phyloP scores from a whole-genome alignment of 805 yeast genomes.

The Ogataea methylovora region DNA sequence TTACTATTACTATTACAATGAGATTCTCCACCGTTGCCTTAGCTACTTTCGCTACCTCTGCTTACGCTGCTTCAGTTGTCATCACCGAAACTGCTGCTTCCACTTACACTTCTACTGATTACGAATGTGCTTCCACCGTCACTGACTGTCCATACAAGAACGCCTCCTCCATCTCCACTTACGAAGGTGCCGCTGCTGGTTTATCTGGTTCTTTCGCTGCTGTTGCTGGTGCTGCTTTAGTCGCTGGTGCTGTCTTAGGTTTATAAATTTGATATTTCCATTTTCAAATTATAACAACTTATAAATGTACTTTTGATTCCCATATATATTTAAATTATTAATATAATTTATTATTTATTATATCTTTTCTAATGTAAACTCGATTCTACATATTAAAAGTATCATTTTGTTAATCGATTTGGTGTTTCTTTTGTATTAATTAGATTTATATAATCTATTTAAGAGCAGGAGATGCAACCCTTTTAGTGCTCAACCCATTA shows the following conservation, averaged over 20 bases:
- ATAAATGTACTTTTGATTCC: too few relatives aligned
- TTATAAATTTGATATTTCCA: conserved; percentile 14
- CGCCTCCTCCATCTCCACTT: conserved; percentile 26
- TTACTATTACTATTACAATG: conserved; percentile 22
- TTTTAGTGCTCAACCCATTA: conserved; percentile 14
- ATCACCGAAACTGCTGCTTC: conserved; percentile 26
- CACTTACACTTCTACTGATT: conserved; percentile 32
- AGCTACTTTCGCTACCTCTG: conserved; percentile 30
- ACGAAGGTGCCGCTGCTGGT: conserved; percentile 28
- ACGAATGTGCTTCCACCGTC: conserved; percentile 30
- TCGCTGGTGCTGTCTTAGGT: conserved; percentile 29
- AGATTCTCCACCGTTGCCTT: conserved; percentile 37
- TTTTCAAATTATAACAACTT: too few relatives aligned
- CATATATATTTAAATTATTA: too few relatives aligned
- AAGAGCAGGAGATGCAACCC: conserved; percentile 1
- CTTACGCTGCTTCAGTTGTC: conserved; percentile 24
- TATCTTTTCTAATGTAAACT: too few relatives aligned
- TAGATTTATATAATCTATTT: too few relatives aligned
- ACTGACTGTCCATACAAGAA: conserved; percentile 25
- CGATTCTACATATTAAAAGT: too few relatives aligned
- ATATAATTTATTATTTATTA: too few relatives aligned
- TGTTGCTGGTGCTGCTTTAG: conserved; percentile 23
- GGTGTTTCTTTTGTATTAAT: too few relatives aligned
- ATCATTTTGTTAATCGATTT: too few relatives aligned
- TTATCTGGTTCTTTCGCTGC: conserved; percentile 19